Evolutionary conservation across 805 yeast genomes (phyloP), one percentile per base, ranked within the genome.

Genomic region (Candida morakotiae): DNA sequence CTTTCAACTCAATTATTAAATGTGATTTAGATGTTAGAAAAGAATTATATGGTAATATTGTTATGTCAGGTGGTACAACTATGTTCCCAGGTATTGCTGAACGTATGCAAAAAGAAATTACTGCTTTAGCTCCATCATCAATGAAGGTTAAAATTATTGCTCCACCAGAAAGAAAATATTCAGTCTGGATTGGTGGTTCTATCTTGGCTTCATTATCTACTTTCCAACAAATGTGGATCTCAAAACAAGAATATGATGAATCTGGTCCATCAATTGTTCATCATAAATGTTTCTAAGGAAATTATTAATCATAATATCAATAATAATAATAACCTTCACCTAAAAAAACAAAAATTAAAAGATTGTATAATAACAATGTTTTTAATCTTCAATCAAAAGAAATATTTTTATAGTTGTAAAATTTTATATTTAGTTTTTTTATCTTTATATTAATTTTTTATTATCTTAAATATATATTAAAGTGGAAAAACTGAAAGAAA

Each of bases 21-120:
- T 89, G 97, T 77, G 98, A 93, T 75, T 84, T 93, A 58, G 98
- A 93, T 75, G 96, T 93, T 56, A 87, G 98, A 76, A 91, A 87
- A 79, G 98, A 91, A 72, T 81, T 93, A 71, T 93, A 93, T 79
- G 94, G 95, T 75, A 93, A 93, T 84, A 93, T 93, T 64, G 98
- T 93, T 67, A 84, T 93, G 93, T 89, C 98, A 55, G 98, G 98
- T 81, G 98, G 98, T 85, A 89, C 98, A 60, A 93, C 98, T 57
- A 88, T 93, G 98, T 93, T 88, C 96, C 97, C 97, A 74, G 98
- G 98, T 78, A 89, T 93, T 71, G 97, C 97, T 71, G 98, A 93
- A 81, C 91, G 98, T 81, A 87, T 93, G 96, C 98, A 91, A 81
- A 91, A 91, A 87, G 98, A 93, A 79, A 88, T 93, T 64, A 87